Conservation (phyloP, 306 rosid species). For the Casuarina equisetifolia region DNA sequence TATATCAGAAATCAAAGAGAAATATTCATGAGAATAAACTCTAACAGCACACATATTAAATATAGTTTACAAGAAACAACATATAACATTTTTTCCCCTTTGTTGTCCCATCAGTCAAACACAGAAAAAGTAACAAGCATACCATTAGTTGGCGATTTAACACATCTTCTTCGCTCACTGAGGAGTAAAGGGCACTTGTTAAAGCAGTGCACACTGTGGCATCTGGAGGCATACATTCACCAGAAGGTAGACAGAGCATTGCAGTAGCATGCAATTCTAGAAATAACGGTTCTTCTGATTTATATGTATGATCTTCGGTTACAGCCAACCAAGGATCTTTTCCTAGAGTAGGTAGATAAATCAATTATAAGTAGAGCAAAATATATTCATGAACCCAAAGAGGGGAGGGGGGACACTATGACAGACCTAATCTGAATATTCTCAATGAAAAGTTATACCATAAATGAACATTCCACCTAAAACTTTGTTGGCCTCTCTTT, state of each 20-base stretch:
- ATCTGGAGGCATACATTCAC: conserved; percentile 88
- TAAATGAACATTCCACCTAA: conserved; percentile 1
- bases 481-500: conserved; percentile 14
- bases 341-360: conserved; percentile 48
- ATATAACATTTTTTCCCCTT: neutral
- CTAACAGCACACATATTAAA: neutral
- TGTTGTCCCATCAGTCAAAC: neutral
- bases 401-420: neutral
- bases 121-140: conserved; percentile 26
- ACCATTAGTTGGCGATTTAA: conserved; percentile 69
- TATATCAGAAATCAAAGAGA: neutral
- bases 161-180: conserved; percentile 68
- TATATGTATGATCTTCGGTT: conserved; percentile 39
- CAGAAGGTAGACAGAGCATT: conserved; percentile 91
- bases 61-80: no score
- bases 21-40: neutral
- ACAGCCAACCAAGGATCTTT: conserved; percentile 74
- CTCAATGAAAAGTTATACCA: neutral
- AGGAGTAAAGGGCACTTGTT: conserved; percentile 78
- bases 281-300: conserved; percentile 60
- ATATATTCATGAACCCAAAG: neutral
- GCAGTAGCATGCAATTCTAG: conserved; percentile 89
- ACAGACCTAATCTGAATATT: neutral
- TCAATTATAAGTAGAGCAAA: conserved; percentile 11
- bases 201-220: conserved; percentile 83